These are phyloP conservation scores for Orobanche coerulescens DNA, from an alignment of 257 asterid species.

Conservation along the genomic window DNA sequence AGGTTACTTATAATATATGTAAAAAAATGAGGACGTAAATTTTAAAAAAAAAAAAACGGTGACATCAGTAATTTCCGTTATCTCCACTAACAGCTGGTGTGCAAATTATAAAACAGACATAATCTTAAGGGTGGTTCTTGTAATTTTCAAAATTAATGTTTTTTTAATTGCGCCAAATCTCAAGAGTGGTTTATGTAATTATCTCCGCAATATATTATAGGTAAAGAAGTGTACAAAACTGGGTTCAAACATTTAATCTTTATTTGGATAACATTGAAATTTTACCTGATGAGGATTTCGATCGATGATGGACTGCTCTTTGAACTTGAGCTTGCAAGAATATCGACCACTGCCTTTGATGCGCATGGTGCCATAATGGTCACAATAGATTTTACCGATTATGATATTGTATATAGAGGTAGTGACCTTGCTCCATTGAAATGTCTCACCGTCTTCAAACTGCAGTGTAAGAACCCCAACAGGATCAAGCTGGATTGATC, in stretches of 20 bases:
- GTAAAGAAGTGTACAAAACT: not conserved
- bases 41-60: too few species aligned
- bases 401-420: slow-evolving; percentile 94
- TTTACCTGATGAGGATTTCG: slow-evolving; percentile 97
- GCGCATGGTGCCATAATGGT: slow-evolving; percentile 97
- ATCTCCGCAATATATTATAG: not conserved
- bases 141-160: not conserved
- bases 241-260: slow-evolving; percentile 10
- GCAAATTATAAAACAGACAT: not conserved
- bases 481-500: slow-evolving; percentile 98
- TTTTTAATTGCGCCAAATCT: not conserved
- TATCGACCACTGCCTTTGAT: slow-evolving; percentile 89
- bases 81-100: not conserved
- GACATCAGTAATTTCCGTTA: not conserved
- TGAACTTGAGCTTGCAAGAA: slow-evolving; percentile 96
- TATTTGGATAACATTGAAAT: slow-evolving; percentile 12
- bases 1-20: not conserved
- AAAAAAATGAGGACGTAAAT: not conserved
- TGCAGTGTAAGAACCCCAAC: slow-evolving; percentile 81
- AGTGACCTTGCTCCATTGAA: slow-evolving; percentile 99
- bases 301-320: slow-evolving; percentile 98
- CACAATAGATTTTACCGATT: slow-evolving; percentile 92
- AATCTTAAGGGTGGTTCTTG: not conserved
- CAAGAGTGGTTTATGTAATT: not conserved
- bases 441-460: slow-evolving; percentile 92